Conservation (phyloP, 345 rosid genomes). For the Cardamine chenopodiifolia region DNA sequence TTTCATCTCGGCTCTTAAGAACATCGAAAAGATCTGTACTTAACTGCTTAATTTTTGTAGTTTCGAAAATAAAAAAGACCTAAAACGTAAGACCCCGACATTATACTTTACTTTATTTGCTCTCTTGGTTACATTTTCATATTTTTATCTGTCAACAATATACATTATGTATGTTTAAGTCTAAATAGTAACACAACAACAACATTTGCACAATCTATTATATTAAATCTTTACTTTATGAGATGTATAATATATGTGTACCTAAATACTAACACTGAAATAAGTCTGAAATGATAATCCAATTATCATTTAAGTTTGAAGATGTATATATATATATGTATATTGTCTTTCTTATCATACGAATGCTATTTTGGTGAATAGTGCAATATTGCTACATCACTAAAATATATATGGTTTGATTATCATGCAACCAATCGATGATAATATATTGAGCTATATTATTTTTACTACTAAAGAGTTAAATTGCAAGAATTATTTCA, state of each 20-base stretch:
- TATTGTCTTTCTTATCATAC: constrained; percentile 18
- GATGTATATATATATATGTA: constrained; percentile 2
- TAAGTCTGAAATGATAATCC: constrained; percentile 26
- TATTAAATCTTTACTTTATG: background rate
- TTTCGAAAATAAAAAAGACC: constrained; percentile 1
- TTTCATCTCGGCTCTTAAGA: constrained; percentile 1
- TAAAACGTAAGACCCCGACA: background rate
- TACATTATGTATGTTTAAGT: background rate
- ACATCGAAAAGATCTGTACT: background rate
- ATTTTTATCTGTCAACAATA: background rate
- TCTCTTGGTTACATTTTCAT: background rate
- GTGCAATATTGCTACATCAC: background rate
- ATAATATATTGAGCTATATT: background rate
- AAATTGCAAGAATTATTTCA: background rate
- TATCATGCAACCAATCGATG: constrained; percentile 6
- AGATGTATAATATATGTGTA: constrained; percentile 32
- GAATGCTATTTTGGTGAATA: constrained; percentile 14
- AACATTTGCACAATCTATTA: too few relatives aligned
- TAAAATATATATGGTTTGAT: background rate
- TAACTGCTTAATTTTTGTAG: constrained; percentile 16
- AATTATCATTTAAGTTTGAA: constrained; percentile 23
- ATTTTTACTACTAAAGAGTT: background rate
- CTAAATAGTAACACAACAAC: background rate
- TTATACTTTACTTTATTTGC: background rate
- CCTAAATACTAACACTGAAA: constrained; percentile 33